Percentiles rank a stretch among this genome's conserved stretches.
These are phyloP conservation scores for Tritrichomonas musculus DNA, from an alignment of 208 protist species.

Conservation along the genomic window DNA sequence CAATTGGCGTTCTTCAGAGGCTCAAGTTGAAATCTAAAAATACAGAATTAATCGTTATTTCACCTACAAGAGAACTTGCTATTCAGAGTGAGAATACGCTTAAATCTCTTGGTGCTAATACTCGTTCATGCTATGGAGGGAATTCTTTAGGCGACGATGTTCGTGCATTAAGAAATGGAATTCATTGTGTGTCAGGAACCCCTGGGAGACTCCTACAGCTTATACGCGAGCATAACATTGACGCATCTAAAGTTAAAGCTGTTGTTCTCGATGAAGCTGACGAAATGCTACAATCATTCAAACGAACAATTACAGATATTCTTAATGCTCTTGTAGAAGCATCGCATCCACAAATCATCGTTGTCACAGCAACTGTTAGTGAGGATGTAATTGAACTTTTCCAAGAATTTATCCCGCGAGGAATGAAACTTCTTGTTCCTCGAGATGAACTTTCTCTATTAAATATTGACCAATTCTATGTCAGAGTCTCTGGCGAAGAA, in stretches of 20 bases:
- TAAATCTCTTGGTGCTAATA: neutral
- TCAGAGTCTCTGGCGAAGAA: slow-evolving; percentile 77
- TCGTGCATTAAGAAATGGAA: slow-evolving; percentile 68
- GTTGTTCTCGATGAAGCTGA: slow-evolving; percentile 96
- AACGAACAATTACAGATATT: neutral
- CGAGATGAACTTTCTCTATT: slow-evolving; percentile 63
- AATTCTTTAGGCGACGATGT: slow-evolving; percentile 86
- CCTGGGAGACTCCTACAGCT: slow-evolving; percentile 67
- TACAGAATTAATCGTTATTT: slow-evolving; percentile 20
- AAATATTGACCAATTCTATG: slow-evolving; percentile 96
- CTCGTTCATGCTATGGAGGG: slow-evolving; percentile 68
- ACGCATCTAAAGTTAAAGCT: slow-evolving; percentile 67
- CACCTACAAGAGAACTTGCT: slow-evolving; percentile 34
- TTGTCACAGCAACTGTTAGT: slow-evolving; percentile 95
- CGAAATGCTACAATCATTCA: slow-evolving; percentile 79
- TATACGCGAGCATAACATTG: slow-evolving; percentile 70
- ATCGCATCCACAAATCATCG: slow-evolving; percentile 61
- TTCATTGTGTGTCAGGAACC: slow-evolving; percentile 70
- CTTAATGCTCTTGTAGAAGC: neutral
- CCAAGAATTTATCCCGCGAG: slow-evolving; percentile 91
- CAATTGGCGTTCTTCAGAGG: neutral
- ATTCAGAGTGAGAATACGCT: neutral
- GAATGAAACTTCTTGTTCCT: slow-evolving; percentile 93
- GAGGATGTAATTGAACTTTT: slow-evolving; percentile 93
- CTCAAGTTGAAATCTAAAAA: neutral